Percentiles rank a stretch among this genome's conserved stretches.
Conservation (phyloP, 2,329 filamentous ascomycete species). For the Sarocladiaceae sp. region DNA sequence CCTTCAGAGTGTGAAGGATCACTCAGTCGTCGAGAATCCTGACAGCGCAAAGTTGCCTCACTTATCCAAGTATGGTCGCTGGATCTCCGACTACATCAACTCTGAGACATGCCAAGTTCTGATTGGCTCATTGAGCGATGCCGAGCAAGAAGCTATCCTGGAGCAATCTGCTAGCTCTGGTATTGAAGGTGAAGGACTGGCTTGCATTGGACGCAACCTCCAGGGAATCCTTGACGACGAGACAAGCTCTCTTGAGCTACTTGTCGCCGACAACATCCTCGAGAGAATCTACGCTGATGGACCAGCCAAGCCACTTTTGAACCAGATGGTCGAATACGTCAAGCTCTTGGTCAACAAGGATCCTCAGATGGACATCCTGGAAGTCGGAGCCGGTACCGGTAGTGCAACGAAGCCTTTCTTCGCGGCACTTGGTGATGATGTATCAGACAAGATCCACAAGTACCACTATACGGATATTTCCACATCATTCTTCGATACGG, state of each 20-base stretch:
- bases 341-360: conserved; percentile 10
- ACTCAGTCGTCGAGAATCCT: neutral
- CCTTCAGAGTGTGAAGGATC: neutral
- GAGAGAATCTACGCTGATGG: neutral
- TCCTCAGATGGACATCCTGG: conserved; percentile 9
- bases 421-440: neutral
- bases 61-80: neutral
- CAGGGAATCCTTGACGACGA: neutral
- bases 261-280: neutral
- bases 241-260: neutral
- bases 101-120: no score
- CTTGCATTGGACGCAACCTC: no score
- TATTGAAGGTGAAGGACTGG: neutral
- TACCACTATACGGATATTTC: conserved; percentile 41
- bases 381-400: conserved; percentile 7
- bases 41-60: neutral
- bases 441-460: neutral
- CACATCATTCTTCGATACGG: conserved; percentile 30
- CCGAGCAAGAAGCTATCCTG: neutral
- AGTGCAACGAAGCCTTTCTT: neutral
- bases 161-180: neutral
- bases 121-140: no score
- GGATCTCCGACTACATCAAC: neutral
- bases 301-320: neutral
- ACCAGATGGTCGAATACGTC: conserved; percentile 11